Evolutionary conservation across 345 rosid genomes (phyloP), one percentile per base, ranked within the genome.

Genomic region (Citrus trifoliata): DNA sequence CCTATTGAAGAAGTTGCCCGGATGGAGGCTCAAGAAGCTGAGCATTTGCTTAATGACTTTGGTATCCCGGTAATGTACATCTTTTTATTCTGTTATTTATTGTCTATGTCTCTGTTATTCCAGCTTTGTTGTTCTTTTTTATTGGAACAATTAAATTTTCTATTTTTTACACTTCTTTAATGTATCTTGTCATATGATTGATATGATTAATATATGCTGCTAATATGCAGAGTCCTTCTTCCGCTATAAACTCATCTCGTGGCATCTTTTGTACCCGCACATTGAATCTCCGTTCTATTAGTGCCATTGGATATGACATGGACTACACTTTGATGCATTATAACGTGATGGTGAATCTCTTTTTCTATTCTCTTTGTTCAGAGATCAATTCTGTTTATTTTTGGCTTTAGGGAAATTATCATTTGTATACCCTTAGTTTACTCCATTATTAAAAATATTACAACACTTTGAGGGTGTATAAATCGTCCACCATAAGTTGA

Each of bases 291-390:
- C 91, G 98, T 71, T 95, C 99, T 66, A 93, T 95, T 71, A 93
- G 97, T 88, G 97, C 90, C 30, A 95, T 95, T 82, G 99, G 99
- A 80, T 95, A 95, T 78, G 99, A 95, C 88, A 95, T 95, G 99
- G 99, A 95, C 87, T 95, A 95, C 83, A 95, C 99, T 80, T 84
- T 95, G 91, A 88, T 95, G 74, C 99, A 95, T 73, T 95, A 93
- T 84, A 95, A 93, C 83, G 98, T 95, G 84, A 87, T 61, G 97
- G 99, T 93, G 78, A 77, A 71, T 70, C 67, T 46, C 32, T 37
- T n/a, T 78, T 76, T 56, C 53, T 33, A 9, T 67, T 33, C 68
- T 71, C 48, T 33, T 58, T 32, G 13, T 72, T 32, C 28, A 56
- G 13, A 30, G 28, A 33, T 55, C 12, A 6, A 22, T 12, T 40